Evolutionary conservation across 371 early-diverging fungal genomes (phyloP).

Genomic region (Smittium mucronatum): DNA sequence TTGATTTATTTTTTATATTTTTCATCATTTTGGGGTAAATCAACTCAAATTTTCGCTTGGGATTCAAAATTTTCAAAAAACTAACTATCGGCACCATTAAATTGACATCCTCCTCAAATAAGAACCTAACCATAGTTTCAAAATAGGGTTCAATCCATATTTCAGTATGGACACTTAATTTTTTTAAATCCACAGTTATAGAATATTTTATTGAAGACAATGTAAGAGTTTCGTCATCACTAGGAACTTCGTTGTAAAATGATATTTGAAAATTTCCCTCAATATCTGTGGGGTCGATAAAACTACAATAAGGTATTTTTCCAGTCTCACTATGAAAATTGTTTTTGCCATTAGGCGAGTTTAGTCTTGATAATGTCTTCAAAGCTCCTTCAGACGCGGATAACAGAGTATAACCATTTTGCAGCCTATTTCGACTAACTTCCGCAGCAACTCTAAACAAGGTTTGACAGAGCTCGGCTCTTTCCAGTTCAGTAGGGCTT

Average conservation of each 20-base stretch:
- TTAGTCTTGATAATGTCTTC: neutral
- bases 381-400: conserved; percentile 2
- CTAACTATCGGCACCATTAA: conserved; percentile 30
- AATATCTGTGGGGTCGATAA: neutral
- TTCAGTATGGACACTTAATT: conserved; percentile 30
- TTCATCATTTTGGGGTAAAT: conserved; percentile 32
- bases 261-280: conserved; percentile 13
- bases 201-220: conserved; percentile 30
- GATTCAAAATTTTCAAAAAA: conserved; percentile 33
- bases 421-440: neutral
- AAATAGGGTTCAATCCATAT: conserved; percentile 33
- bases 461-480: conserved; percentile 3
- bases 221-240: conserved; percentile 26
- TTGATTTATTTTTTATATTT: conserved; percentile 27
- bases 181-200: conserved; percentile 29
- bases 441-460: conserved; percentile 7
- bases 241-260: conserved; percentile 30
- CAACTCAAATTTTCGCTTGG: conserved; percentile 34
- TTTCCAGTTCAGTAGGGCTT: neutral
- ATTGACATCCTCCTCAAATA: conserved; percentile 31
- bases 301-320: too few relatives aligned
- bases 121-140: conserved; percentile 19
- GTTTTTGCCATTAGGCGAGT: neutral
- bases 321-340: too few relatives aligned
- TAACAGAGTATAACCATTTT: conserved; percentile 6